These are phyloP conservation scores for Trichoderma sp. DNA, from an alignment of 2,329 filamentous ascomycete species.

Conservation along the genomic window DNA sequence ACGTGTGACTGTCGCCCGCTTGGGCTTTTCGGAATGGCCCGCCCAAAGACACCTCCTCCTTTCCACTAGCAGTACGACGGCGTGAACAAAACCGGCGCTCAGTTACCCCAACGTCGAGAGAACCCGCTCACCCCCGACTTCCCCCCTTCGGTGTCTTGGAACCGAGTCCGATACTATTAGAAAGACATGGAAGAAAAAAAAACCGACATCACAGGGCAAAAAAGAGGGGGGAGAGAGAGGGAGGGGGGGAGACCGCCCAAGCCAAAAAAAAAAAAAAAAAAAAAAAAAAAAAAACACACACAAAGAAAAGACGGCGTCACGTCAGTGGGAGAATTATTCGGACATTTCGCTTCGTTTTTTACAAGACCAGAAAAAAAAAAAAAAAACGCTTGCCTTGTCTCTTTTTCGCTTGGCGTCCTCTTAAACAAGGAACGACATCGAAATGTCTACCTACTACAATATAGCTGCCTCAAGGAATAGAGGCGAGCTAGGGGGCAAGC, in stretches of 20 bases:
- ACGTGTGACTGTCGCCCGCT: not conserved
- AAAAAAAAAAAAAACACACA: no score
- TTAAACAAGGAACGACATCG: no score
- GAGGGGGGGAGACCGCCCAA: not conserved
- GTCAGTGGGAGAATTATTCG: not conserved
- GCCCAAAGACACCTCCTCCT: not conserved
- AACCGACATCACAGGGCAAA: not conserved
- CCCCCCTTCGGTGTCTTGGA: not conserved
- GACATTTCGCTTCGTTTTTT: not conserved
- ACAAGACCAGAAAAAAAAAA: not conserved
- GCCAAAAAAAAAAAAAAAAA: not conserved
- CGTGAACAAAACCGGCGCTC: not conserved
- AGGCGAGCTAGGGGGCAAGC: not conserved
- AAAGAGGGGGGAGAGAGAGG: not conserved
- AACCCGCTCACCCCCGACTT: not conserved
- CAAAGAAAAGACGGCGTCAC: not conserved
- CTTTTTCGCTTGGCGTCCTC: not conserved
- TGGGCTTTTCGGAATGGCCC: constrained; percentile 5
- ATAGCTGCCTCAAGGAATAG: no score
- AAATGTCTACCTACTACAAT: no score
- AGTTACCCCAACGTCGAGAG: constrained; percentile 2
- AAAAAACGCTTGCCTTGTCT: not conserved
- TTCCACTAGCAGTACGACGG: constrained; percentile 10
- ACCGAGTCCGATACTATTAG: not conserved
- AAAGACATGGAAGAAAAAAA: not conserved